Evolutionary conservation across 371 early-diverging fungal species (phyloP).

Genomic region (Haplosporangium sp.): DNA sequence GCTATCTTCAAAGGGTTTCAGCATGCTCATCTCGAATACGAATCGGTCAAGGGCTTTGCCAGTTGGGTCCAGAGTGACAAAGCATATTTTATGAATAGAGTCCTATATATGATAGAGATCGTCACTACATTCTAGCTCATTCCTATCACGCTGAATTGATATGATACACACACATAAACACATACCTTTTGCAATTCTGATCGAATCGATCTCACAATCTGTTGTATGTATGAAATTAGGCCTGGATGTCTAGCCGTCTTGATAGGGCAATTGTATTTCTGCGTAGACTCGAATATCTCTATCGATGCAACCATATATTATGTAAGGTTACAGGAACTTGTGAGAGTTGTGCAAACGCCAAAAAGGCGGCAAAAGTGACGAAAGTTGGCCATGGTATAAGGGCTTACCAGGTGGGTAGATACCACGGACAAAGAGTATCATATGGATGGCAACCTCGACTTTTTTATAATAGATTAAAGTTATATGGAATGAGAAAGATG

Average conservation of each 20-base stretch:
- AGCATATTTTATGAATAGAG: slow-evolving; percentile 34
- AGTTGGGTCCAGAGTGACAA: slow-evolving; percentile 28
- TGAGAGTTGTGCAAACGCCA: too few species aligned
- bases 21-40: slow-evolving; percentile 42
- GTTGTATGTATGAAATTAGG: slow-evolving; percentile 25
- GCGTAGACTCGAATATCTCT: slow-evolving; percentile 49
- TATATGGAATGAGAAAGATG: neutral
- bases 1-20: slow-evolving; percentile 16
- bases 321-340: too few species aligned
- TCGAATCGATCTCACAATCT: slow-evolving; percentile 30
- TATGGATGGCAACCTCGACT: slow-evolving; percentile 54
- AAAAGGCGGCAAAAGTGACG: too few species aligned
- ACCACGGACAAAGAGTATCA: slow-evolving; percentile 48
- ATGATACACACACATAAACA: neutral
- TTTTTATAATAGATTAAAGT: neutral
- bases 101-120: slow-evolving; percentile 10
- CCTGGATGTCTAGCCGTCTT: slow-evolving; percentile 48
- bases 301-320: too few species aligned
- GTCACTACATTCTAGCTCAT: too few species aligned
- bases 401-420: slow-evolving; percentile 51
- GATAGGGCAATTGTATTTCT: slow-evolving; percentile 48
- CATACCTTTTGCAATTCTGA: slow-evolving; percentile 33
- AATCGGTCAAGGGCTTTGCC: slow-evolving; percentile 39
- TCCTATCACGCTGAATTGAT: too few species aligned
- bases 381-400: neutral